Base-by-base conservation (phyloP, 2,329 filamentous ascomycete genomes). In the Geosmithia morbida region DNA sequence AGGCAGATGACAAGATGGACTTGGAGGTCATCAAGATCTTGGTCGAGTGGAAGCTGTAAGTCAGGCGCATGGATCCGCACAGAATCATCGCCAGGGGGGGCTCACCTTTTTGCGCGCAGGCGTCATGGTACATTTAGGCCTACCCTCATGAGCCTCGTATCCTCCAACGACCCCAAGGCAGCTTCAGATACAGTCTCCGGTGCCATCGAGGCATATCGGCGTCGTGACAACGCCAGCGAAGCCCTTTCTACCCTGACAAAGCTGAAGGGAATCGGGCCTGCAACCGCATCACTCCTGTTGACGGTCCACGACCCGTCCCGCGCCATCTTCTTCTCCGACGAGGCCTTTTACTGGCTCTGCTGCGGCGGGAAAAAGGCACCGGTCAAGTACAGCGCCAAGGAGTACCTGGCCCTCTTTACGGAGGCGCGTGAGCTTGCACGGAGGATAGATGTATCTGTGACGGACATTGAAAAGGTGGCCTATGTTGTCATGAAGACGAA, bases 251-350 rank as follows among this genome's bases (percentile, higher is more conserved):
- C 64, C 1, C 66, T 89, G 11, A 70, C 69, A 1, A 69, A 69
- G 48, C 66, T 92, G n/a, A 81, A 71, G 52, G 86, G 86, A 33
- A 77, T 94, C 51, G 86, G 86, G 1, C 85, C 86, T 1, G 86
- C 86, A 7, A 90, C 85, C 1, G 85, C 84, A 1, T 86, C 83
- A 1, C 72, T 92, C 30, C 64, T 90, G 1, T 70, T 92, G 2
- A 75, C 81, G 4, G 75, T 83, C 4, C 74, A 79, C 52, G 72
- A 79, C 50, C 72, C 81, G 0, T 61, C 67, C 1, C 62, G 65
- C 13, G 69, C 81, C 45, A 73, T 85, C 2, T 90, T 90, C 68
- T 90, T 90, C 63, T 84, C 81, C 2, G 87, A 94, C 57, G 86
- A 92, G 62, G 71, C 81, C 3, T 90, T 81, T 57, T 74, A 80